phyloP scores from a whole-genome alignment of 2,329 filamentous ascomycete species.

The Sordariomycetes sp. region DNA sequence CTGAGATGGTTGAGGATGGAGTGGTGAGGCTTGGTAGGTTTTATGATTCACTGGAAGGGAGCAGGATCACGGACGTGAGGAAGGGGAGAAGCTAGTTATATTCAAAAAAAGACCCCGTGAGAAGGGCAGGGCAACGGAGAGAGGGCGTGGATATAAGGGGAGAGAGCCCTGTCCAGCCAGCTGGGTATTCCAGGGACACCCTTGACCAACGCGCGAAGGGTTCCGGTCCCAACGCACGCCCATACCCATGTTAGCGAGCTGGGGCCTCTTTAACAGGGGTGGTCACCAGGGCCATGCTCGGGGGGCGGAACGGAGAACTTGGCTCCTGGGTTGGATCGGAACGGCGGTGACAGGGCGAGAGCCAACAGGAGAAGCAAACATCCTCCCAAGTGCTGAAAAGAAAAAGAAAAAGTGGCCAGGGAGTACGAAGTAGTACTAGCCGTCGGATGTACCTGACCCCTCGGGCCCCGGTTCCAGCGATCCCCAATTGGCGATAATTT shows the following conservation, averaged over 20 bases:
- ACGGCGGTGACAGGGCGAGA: constrained; percentile 4
- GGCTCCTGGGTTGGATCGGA: constrained; percentile 4
- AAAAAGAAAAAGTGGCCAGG: background rate
- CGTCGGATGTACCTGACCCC: background rate
- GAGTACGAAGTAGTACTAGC: background rate
- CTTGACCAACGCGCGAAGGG: constrained; percentile 4
- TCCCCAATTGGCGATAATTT: background rate
- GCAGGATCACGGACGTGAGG: background rate
- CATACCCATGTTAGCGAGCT: background rate
- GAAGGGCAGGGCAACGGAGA: background rate
- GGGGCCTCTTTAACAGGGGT: constrained; percentile 1
- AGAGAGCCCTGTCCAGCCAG: constrained; percentile 1
- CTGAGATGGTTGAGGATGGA: too few relatives aligned
- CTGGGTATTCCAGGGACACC: constrained; percentile 1
- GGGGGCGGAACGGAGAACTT: background rate
- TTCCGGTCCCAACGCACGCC: constrained; percentile 1
- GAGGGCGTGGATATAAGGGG: constrained; percentile 5
- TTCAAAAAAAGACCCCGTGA: background rate
- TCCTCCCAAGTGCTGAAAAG: background rate
- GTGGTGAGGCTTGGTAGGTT: too few relatives aligned
- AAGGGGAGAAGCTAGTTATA: constrained; percentile 2
- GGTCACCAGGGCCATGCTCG: constrained; percentile 6
- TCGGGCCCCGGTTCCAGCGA: background rate
- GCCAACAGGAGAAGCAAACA: background rate
- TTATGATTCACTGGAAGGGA: background rate